Base-by-base conservation (phyloP, 176 grass and related monocot species). In the Avena insularis region DNA sequence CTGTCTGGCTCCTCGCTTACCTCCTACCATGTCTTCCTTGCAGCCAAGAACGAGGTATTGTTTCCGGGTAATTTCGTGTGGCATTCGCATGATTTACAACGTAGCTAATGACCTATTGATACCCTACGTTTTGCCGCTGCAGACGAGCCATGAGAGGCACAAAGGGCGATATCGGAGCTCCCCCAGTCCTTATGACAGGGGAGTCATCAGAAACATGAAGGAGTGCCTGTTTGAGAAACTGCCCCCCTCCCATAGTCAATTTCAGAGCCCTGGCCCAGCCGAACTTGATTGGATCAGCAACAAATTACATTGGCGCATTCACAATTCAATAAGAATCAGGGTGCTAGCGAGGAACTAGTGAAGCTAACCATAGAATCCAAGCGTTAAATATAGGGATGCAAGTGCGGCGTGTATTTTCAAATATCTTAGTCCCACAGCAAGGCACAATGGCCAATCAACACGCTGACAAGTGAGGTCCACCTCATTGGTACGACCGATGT, bases 111-210 rank as follows among this genome's bases (percentile, higher is more conserved):
- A 49, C 6, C 13, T 12, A 49, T 50, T 47, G n/a, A 8, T 38
- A 8, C 20, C 23, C 43, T 74, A 5, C n/a, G 5, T 62, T 65
- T 87, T 45, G 27, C 69, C 27, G n/a, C 56, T 53, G 55, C 87
- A 96, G 94, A 96, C 94, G 14, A 89, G 82, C 45, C 68, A 87
- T 57, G 94, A 92, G 71, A 86, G 80, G 58, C 78, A 85, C 43
- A 92, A 85, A 77, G 79, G 67, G 31, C 21, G 11, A 60, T 85
- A 88, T 5, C 20, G 16, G 14, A 74, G 71, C 14, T 81, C 74
- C 31, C 25, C 79, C 2, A 90, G 93, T 67, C 92, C 94, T 31
- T 92, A 93, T 38, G 82, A 93, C 50, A 90, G 79, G 79, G 94
- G 92, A 77, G 50, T 48, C 13, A 66, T 87, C 23, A 69, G 6